Evolutionary conservation across 2,329 filamentous ascomycete species (phyloP).

Genomic region (Alternaria atra): DNA sequence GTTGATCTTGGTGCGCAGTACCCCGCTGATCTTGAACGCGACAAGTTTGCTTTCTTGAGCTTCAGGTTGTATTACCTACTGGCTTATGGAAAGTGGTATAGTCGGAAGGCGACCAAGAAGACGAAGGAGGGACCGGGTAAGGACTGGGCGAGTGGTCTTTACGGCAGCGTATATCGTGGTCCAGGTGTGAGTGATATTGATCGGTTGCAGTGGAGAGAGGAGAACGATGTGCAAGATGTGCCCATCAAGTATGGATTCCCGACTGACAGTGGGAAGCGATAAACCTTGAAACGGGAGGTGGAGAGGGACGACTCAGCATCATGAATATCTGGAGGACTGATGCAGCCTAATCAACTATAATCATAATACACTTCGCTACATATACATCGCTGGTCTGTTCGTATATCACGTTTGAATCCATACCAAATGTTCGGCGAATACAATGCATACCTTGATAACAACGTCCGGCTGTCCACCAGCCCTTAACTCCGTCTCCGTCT

Average conservation of each 20-base stretch:
- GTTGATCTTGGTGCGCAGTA: conserved; percentile 74
- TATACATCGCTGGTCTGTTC: background rate
- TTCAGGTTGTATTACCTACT: conserved; percentile 71
- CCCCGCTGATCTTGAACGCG: conserved; percentile 68
- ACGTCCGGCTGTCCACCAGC: background rate
- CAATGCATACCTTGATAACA: background rate
- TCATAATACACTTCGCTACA: background rate
- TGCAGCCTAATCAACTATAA: background rate
- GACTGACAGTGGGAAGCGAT: conserved; percentile 25
- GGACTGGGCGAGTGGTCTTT: conserved; percentile 65
- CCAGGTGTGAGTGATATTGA: conserved; percentile 65
- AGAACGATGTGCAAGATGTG: conserved; percentile 44
- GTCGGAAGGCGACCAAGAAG: conserved; percentile 52
- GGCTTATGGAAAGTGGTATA: conserved; percentile 69
- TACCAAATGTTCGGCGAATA: background rate
- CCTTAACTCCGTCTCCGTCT: background rate
- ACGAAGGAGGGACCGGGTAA: conserved; percentile 60
- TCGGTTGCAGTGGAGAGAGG: conserved; percentile 63
- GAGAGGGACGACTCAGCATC: background rate
- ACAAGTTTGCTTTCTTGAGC: conserved; percentile 67
- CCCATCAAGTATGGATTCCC: conserved; percentile 15
- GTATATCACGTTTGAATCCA: background rate
- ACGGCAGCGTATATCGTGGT: conserved; percentile 68
- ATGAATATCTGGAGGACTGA: background rate
- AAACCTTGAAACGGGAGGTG: background rate